These are phyloP conservation scores for Mucor circinelloides DNA, from an alignment of 371 early-diverging fungal genomes.

Conservation along the genomic window DNA sequence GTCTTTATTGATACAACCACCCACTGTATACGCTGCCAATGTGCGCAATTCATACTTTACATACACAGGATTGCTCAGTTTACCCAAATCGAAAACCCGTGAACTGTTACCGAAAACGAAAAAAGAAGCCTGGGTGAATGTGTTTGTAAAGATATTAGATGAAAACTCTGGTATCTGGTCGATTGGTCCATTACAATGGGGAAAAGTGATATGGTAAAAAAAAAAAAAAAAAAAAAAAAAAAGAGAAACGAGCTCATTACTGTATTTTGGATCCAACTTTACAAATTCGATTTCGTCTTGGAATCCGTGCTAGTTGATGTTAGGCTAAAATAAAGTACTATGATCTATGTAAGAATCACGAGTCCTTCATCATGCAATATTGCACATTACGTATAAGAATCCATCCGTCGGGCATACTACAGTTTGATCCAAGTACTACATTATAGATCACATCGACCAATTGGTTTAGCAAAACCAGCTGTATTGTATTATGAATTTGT, in stretches of 20 bases:
- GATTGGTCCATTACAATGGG: slow-evolving; percentile 28
- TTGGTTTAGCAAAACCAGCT: no score
- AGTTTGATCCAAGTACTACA: no score
- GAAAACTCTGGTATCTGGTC: slow-evolving; percentile 26
- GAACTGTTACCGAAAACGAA: neutral
- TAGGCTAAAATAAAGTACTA: no score
- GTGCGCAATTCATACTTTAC: slow-evolving; percentile 38
- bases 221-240: neutral
- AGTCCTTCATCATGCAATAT: no score
- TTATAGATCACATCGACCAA: no score
- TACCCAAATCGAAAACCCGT: slow-evolving; percentile 14
- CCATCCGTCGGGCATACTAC: no score
- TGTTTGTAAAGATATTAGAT: slow-evolving; percentile 31
- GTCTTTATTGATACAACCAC: slow-evolving; percentile 30
- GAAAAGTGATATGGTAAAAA: slow-evolving; percentile 24
- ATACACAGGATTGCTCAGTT: slow-evolving; percentile 31
- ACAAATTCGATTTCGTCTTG: no score
- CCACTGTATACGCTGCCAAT: slow-evolving; percentile 31
- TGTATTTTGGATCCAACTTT: neutral
- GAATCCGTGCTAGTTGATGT: no score
- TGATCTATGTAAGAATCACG: no score
- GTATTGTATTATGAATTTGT: no score
- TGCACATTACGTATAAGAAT: no score
- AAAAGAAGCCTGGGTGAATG: slow-evolving; percentile 39
- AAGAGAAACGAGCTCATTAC: neutral